phyloP scores from a whole-genome alignment of 2,329 filamentous ascomycete genomes.

The Epichloe scottii region DNA sequence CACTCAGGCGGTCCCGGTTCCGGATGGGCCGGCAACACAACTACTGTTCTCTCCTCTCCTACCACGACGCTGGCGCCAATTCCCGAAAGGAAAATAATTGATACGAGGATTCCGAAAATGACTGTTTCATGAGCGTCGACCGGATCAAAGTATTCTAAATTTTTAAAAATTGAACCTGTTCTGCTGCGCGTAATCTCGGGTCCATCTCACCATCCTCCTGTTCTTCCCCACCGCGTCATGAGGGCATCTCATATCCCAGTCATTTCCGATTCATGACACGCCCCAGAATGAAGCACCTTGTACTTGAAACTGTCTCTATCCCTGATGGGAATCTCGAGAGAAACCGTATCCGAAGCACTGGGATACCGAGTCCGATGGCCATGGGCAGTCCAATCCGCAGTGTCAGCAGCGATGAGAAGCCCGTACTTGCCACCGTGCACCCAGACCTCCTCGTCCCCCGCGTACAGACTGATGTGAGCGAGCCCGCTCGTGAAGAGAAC shows the following conservation, averaged over 20 bases:
- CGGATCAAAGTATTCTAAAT: too few relatives aligned
- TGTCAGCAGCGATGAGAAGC: conserved; percentile 30
- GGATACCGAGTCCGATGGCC: conserved; percentile 31
- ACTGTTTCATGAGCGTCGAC: too few relatives aligned
- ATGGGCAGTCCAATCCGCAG: conserved; percentile 22
- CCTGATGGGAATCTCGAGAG: conserved; percentile 13
- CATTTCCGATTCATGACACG: conserved; percentile 1
- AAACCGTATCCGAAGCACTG: conserved; percentile 22
- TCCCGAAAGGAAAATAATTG: not conserved
- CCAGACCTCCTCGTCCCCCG: conserved; percentile 22
- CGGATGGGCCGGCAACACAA: not conserved
- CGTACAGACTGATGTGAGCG: conserved; percentile 27
- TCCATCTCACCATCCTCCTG: not conserved
- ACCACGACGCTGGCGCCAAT: not conserved
- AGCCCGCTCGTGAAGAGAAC: conserved; percentile 26
- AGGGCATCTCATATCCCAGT: not conserved
- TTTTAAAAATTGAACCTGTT: not conserved
- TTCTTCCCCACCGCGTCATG: not conserved
- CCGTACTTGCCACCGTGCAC: conserved; percentile 28
- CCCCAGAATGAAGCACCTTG: conserved; percentile 4
- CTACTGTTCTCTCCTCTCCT: not conserved
- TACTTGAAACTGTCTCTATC: conserved; percentile 4
- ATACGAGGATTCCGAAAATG: not conserved
- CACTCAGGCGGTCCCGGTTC: not conserved
- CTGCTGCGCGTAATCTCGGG: too few relatives aligned